Conservation (phyloP, 768 basidiomycete species). For the Inosperma sp. region DNA sequence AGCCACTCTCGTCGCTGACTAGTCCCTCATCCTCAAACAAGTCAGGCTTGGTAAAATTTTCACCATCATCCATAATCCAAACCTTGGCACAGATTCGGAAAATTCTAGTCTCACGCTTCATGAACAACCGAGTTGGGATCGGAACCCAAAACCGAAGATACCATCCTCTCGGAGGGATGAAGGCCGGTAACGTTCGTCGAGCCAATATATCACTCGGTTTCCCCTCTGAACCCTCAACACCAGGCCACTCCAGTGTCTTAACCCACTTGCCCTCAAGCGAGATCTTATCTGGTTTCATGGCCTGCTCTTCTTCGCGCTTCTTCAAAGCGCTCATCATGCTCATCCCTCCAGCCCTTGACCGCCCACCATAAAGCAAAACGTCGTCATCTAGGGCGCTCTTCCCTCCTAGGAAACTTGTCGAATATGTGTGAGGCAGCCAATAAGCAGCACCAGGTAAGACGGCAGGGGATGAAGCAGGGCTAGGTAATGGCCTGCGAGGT, state of each 20-base stretch:
- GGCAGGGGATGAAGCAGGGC: not conserved
- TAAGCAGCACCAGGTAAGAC: conserved; percentile 5
- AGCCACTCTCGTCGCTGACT: conserved; percentile 4
- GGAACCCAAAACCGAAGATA: conserved; percentile 43
- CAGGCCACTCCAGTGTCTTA: conserved; percentile 22
- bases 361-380: not conserved
- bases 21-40: conserved; percentile 4
- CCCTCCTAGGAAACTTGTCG: conserved; percentile 5
- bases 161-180: conserved; percentile 33
- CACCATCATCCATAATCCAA: conserved; percentile 31
- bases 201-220: not conserved
- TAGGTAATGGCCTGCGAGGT: not conserved
- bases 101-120: conserved; percentile 40
- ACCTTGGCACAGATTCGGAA: conserved; percentile 39
- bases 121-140: conserved; percentile 43
- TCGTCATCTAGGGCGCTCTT: conserved; percentile 8
- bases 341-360: conserved; percentile 3
- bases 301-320: conserved; percentile 10
- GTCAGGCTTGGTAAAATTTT: conserved; percentile 4
- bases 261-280: conserved; percentile 31
- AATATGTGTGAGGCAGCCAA: conserved; percentile 6
- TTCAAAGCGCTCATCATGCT: conserved; percentile 10
- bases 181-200: not conserved
- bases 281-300: conserved; percentile 20
- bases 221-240: conserved; percentile 12